These are phyloP conservation scores for Syncephalastrum sp. DNA, from an alignment of 371 early-diverging fungal species.

Conservation along the genomic window DNA sequence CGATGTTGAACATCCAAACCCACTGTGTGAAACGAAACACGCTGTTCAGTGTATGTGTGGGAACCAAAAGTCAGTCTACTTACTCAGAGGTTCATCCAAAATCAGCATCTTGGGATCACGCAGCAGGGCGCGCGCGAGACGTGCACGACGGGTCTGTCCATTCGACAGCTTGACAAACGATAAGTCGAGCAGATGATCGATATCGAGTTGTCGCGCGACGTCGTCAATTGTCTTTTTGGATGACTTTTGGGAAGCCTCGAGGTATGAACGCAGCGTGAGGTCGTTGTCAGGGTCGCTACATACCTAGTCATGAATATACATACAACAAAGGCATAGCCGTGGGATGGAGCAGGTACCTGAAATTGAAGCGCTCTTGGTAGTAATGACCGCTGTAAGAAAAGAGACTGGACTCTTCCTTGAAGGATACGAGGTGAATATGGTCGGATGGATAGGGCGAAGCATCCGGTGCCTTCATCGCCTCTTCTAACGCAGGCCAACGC, in stretches of 20 bases:
- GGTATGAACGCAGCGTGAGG: slow-evolving; percentile 29
- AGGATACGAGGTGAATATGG: slow-evolving; percentile 47
- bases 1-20: slow-evolving; percentile 60
- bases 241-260: slow-evolving; percentile 7
- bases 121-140: slow-evolving; percentile 49
- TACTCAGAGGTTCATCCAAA: slow-evolving; percentile 64
- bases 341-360: slow-evolving; percentile 27
- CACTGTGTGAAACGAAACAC: slow-evolving; percentile 29
- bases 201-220: slow-evolving; percentile 31
- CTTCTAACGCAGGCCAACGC: slow-evolving; percentile 37
- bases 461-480: not conserved
- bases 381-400: slow-evolving; percentile 52
- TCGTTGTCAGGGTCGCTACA: slow-evolving; percentile 52
- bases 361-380: slow-evolving; percentile 61
- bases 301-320: not conserved
- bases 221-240: slow-evolving; percentile 12
- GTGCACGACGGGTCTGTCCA: slow-evolving; percentile 59
- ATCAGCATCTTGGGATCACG: slow-evolving; percentile 40
- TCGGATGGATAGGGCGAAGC: slow-evolving; percentile 37
- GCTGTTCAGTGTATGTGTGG: not conserved
- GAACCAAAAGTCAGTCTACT: slow-evolving; percentile 3
- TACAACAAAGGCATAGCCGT: not conserved
- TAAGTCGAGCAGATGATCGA: slow-evolving; percentile 31
- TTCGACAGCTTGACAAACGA: slow-evolving; percentile 59
- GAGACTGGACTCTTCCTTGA: slow-evolving; percentile 42